Evolutionary conservation across 208 protist species (phyloP), one percentile per base, ranked within the genome.

Genomic region (Endotrypanum monterogeii): DNA sequence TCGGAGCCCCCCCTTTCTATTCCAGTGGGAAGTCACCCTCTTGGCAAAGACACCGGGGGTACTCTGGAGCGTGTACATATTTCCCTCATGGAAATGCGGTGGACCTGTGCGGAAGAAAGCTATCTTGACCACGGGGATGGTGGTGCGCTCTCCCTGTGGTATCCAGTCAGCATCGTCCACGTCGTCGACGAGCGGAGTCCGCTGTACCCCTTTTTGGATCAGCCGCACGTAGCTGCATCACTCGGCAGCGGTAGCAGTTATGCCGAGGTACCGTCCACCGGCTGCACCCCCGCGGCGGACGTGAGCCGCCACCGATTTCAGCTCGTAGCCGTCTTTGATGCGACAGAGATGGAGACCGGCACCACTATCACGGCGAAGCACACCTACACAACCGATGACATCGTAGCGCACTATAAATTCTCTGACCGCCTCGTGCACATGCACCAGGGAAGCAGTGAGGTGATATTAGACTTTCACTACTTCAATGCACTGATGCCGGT

Each of bases 381-480:
- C 61, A 91, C 88, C 32, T 96, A 94, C 80, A 89, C 80, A 12
- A 82, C 81, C 25, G 83, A 79, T n/a, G 87, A 94, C 48, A 88
- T 96, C 54, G 74, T 94, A 44, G 69, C 87, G 32, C 80, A 94
- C 70, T 87, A 93, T 73, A 83, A 84, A 69, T 96, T 94, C 72
- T 96, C 89, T 0, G 89, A 86, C 57, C 92, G 90, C 37, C 77
- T 96, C 32, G 82, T 92, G 28, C 86, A 85, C 73, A 83, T 94
- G 78, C 73, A 87, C 39, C 76, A 77, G 23, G 68, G 80, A 20
- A 90, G 79, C 55, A 72, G 67, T 9, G 87, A 91, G 73, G 79
- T 94, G n/a, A 62, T 83, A 52, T 65, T 96, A 4, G 89, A 96
- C 76, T 96, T 92, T 55, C 89, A 96, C 80, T 93, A 93, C 82